Conservation (phyloP, 164 flowering plant genomes). For the Protea cynaroides region DNA sequence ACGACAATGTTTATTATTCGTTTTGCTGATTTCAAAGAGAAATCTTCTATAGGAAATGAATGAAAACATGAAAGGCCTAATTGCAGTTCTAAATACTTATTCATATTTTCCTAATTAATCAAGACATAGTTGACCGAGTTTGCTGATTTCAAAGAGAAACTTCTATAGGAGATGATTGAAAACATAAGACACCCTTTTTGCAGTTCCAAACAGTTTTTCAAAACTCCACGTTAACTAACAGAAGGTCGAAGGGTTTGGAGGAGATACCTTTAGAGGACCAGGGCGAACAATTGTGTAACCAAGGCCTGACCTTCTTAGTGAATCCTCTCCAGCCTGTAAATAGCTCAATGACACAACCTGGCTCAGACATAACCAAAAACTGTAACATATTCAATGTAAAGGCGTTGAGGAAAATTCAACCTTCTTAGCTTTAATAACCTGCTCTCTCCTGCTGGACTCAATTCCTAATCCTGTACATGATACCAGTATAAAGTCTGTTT, state of each 20-base stretch:
- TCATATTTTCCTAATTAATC: no score
- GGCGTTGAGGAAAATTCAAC: slow-evolving; percentile 25
- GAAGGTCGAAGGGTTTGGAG: background rate
- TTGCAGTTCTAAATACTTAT: background rate
- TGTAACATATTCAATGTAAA: background rate
- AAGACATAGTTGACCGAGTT: background rate
- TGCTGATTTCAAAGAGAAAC: no score
- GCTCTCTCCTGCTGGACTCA: slow-evolving; percentile 80
- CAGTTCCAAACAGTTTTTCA: no score
- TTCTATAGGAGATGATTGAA: no score
- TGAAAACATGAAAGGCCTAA: background rate
- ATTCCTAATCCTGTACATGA: slow-evolving; percentile 92
- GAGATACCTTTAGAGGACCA: slow-evolving; percentile 77
- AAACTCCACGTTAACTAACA: background rate
- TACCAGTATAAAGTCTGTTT: slow-evolving; percentile 89
- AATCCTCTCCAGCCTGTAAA: slow-evolving; percentile 87
- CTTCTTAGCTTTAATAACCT: slow-evolving; percentile 90
- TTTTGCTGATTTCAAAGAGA: no score
- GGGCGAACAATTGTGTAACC: slow-evolving; percentile 97
- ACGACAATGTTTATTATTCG: no score
- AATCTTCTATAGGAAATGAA: background rate
- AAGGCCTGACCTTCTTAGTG: slow-evolving; percentile 84
- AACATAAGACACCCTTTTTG: no score
- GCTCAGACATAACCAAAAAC: background rate
- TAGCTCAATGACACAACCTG: slow-evolving; percentile 3